These are phyloP conservation scores for Coleophoma eucalyptorum DNA, from an alignment of 2,329 filamentous ascomycete genomes.

Conservation along the genomic window DNA sequence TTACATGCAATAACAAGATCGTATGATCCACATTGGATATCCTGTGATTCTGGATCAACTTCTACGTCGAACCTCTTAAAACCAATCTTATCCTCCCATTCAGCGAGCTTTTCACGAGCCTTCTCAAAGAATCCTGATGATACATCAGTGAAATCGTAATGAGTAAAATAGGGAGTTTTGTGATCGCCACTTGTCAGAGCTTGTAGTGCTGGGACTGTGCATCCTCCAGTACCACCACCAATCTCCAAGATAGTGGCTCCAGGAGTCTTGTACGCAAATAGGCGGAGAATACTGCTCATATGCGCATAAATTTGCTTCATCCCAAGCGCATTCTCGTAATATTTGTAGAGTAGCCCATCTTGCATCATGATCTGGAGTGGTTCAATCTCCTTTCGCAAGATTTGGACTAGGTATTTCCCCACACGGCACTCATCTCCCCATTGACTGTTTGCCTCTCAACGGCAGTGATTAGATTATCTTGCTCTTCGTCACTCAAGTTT, in stretches of 20 bases:
- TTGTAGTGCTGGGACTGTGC: slow-evolving; percentile 5
- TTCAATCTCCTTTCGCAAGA: slow-evolving; percentile 25
- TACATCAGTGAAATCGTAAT: slow-evolving; percentile 21
- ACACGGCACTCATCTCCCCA: slow-evolving; percentile 26
- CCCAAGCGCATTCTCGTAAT: not conserved
- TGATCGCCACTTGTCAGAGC: not conserved
- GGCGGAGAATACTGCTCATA: slow-evolving; percentile 1
- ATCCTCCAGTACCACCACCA: slow-evolving; percentile 16
- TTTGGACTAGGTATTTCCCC: slow-evolving; percentile 24
- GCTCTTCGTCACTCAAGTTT: not conserved
- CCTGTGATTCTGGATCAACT: slow-evolving; percentile 13
- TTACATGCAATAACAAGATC: slow-evolving; percentile 20
- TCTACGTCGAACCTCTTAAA: slow-evolving; percentile 24
- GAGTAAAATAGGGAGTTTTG: not conserved
- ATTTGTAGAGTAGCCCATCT: not conserved
- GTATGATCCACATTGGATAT: slow-evolving; percentile 11
- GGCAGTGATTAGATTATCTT: not conserved
- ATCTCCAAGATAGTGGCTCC: slow-evolving; percentile 19
- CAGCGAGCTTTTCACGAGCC: slow-evolving; percentile 15
- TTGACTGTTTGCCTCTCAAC: slow-evolving; percentile 5
- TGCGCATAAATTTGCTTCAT: not conserved
- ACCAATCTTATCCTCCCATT: slow-evolving; percentile 16
- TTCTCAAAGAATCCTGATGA: slow-evolving; percentile 27
- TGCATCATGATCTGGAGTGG: slow-evolving; percentile 26
- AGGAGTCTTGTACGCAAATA: slow-evolving; percentile 14